Evolutionary conservation across 2,329 filamentous ascomycete genomes (phyloP).

Genomic region (Blumeria graminis): DNA sequence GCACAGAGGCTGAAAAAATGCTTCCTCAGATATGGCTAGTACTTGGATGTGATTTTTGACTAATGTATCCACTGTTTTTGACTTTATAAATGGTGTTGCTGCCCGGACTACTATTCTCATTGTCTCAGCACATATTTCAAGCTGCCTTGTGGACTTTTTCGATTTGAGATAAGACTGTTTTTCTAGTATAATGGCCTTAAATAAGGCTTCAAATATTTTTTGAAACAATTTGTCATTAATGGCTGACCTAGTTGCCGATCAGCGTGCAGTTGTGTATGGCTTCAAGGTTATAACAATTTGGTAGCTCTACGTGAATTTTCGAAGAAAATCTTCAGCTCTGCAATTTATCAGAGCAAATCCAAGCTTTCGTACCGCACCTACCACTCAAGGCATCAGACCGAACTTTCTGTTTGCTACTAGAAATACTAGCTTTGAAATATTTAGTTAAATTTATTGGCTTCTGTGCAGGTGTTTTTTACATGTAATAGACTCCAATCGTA

Average conservation of each 20-base stretch:
- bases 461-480: no score
- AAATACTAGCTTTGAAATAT: neutral
- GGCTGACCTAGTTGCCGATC: conserved; percentile 10
- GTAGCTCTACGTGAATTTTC: conserved; percentile 9
- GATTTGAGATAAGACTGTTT: conserved; percentile 36
- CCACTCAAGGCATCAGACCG: conserved; percentile 6
- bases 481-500: no score
- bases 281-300: conserved; percentile 10
- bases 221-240: conserved; percentile 62
- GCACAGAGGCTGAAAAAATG: conserved; percentile 37
- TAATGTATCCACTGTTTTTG: conserved; percentile 55
- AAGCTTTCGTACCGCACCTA: neutral
- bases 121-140: conserved; percentile 45
- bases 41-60: conserved; percentile 63
- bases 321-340: conserved; percentile 14
- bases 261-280: conserved; percentile 12
- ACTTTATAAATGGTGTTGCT: conserved; percentile 41
- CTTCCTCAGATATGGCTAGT: conserved; percentile 35
- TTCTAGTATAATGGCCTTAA: conserved; percentile 42
- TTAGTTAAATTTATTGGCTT: neutral
- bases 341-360: conserved; percentile 1
- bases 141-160: conserved; percentile 27
- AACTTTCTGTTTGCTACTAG: neutral
- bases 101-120: conserved; percentile 49
- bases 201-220: conserved; percentile 57